Base-by-base conservation (phyloP, 805 yeast genomes). In the Metschnikowia lunata region DNA sequence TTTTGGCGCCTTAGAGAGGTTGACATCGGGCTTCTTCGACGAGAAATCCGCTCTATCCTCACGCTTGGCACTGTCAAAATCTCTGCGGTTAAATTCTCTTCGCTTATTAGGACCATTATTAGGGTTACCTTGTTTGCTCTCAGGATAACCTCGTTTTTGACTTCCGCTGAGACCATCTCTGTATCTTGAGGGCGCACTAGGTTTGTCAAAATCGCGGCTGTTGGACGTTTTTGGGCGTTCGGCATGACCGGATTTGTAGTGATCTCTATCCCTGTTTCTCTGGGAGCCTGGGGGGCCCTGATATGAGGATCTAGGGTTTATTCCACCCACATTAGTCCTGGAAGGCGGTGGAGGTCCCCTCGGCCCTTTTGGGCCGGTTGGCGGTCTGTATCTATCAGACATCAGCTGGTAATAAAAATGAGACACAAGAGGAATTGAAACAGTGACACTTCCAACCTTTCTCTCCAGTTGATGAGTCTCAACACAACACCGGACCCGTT, bases 301-400 rank as follows among this genome's bases (percentile, higher is more conserved):
- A 18, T 18, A 18, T 5, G 23, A 18, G 31, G 47, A 29, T 14
- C 45, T 47, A 26, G 43, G 26, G 42, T 36, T 35, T 11, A 52
- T 18, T 15, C 51, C 45, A 26, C 45, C 43, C 48, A 46, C 42
- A 30, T 39, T 45, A 36, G 35, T 45, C 38, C 46, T 40, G 14
- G 44, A 26, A 33, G 34, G 29, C 15, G 49, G 39, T 26, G 48
- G 51, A 27, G 50, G 45, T n/a, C 47, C 47, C 30, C 55, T 39
- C 9, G 49, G 44, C 26, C 55, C 53, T 40, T 48, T 54, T 6
- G 58, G 58, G 26, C 55, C 58, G 3, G 54, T 14, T 7, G 58
- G 58, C 15, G 58, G 58, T 35, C 56, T 48, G 35, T 52, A 52
- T 34, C 53, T 46, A 36, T 54, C 58, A 12, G 58, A 52, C 56